Base-by-base conservation (phyloP, 1,139 yeast species). In the Komagataea norvegica region DNA sequence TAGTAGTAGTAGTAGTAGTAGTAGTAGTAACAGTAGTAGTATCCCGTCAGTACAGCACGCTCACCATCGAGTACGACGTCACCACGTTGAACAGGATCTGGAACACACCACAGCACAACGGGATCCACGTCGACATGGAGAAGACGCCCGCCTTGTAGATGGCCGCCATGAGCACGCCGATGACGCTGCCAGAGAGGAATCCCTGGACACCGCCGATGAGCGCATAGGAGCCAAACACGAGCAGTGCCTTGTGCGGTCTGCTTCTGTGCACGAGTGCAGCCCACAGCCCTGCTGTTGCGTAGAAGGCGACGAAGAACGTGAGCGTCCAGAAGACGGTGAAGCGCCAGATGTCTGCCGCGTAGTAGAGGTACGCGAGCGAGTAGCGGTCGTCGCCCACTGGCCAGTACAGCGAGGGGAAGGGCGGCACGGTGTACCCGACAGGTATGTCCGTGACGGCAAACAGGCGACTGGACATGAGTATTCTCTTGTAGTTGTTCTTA, bases 61-160 rank as follows among this genome's bases (percentile, higher is more conserved):
- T 65, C 35, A 74, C 64, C 55, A 72, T 63, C 1, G 79, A 67
- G 48, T 83, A 88, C 23, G 88, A 73, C 8, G 79, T 70, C 29
- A 81, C 65, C 23, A 84, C 71, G 57, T 81, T 77, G 57, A 73
- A 83, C 34, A 87, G 54, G 11, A 84, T 70, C 51, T 77, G 79
- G 3, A 81, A 72, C 6, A 83, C 63, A 0, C 79, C 91, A 78
- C 91, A 85, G 35, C 82, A 74, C 49, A 88, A 70, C 2, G 97
- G 97, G 9, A 88, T 77, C 97, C 97, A 89, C 0, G 96, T 84
- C 21, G 94, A 81, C 91, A 89, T 84, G 18, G 84, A 74, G 56
- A 88, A 74, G 11, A 77, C 65, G 0, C 88, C 95, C 0, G 95
- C 80, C 39, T 72, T 68, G 60, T 88, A 88, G 5, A 87, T 72